Evolutionary conservation across 306 rosid genomes (phyloP), one percentile per base, ranked within the genome.

Genomic region (Senna siamea): DNA sequence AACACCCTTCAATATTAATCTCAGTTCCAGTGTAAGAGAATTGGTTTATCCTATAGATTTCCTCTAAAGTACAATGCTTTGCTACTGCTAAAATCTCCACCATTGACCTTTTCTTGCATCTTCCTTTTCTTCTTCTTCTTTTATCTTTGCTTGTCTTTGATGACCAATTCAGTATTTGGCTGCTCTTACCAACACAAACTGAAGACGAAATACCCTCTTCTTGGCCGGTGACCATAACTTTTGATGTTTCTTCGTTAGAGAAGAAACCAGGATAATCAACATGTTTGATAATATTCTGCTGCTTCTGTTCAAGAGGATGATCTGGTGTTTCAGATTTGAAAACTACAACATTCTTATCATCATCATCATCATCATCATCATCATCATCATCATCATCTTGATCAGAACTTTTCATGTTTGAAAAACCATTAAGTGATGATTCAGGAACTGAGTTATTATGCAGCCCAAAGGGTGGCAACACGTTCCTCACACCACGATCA

Each of bases 31-130:
- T n/a, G 57, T 76, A 67, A 30, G 43, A 76, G 50, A 86, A 76
- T 73, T 56, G 71, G 76, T 80, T 78, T 18, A 80, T 74, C 76
- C 69, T 66, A 57, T 69, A 17, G 20, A 73, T 85, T 43, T 86
- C 87, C 52, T 87, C 87, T n/a, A 7, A 15, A 14, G 82, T 76
- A 65, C 84, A 71, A 37, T 60, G 81, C 74, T 73, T 44, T n/a
- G 93, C 88, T 7, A 14, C 84, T 3, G 81, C 77, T 69, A 89
- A 79, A 64, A 89, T 81, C 54, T 83, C 86, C 50, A 60, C 84
- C 86, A 89, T 76, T 1, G 81, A 78, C 26, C 86, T 70, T 70
- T 81, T 86, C 89, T 85, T 89, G 32, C 60, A 74, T 78, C 76
- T 82, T 57, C 79, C 85, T 55, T 35, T 78, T 34, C 72, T 53